Conservation (phyloP, 2,329 filamentous ascomycete genomes). For the Chrysoporthe puriensis region DNA sequence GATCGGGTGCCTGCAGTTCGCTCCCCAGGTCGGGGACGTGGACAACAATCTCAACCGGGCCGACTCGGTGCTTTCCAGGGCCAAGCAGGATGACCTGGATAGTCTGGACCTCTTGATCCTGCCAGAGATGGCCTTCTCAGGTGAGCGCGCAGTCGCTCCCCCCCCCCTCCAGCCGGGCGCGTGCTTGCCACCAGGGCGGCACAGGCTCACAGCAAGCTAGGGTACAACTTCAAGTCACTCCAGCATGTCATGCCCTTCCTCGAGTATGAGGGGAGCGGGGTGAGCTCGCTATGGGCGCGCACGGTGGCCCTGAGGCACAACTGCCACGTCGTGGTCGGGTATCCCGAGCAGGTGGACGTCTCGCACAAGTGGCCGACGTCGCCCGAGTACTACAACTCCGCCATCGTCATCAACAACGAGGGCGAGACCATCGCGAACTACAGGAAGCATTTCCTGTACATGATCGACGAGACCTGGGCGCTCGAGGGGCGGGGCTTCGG, state of each 20-base stretch:
- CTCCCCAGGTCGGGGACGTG: conserved; percentile 70
- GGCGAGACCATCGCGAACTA: conserved; percentile 67
- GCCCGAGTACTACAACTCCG: conserved; percentile 59
- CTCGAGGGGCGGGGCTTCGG: conserved; percentile 48
- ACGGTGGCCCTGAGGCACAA: conserved; percentile 67
- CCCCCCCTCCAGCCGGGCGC: neutral
- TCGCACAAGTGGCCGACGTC: conserved; percentile 52
- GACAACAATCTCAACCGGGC: conserved; percentile 72
- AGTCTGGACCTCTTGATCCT: conserved; percentile 73
- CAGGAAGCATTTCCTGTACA: conserved; percentile 61
- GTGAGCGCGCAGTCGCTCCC: conserved; percentile 45
- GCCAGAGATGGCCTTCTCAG: conserved; percentile 76
- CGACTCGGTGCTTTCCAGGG: conserved; percentile 62
- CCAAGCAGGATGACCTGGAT: conserved; percentile 59
- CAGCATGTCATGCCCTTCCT: conserved; percentile 70
- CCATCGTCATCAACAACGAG: conserved; percentile 58
- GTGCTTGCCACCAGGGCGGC: neutral
- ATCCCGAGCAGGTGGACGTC: conserved; percentile 69
- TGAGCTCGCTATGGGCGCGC: conserved; percentile 72
- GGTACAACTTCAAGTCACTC: conserved; percentile 78
- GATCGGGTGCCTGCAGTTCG: conserved; percentile 73
- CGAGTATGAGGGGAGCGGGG: conserved; percentile 67
- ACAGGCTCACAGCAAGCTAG: conserved; percentile 40
- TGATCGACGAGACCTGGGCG: conserved; percentile 66
- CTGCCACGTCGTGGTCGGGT: conserved; percentile 72